phyloP scores from a whole-genome alignment of 139 green algal genomes.

The Asterochloris erici region DNA sequence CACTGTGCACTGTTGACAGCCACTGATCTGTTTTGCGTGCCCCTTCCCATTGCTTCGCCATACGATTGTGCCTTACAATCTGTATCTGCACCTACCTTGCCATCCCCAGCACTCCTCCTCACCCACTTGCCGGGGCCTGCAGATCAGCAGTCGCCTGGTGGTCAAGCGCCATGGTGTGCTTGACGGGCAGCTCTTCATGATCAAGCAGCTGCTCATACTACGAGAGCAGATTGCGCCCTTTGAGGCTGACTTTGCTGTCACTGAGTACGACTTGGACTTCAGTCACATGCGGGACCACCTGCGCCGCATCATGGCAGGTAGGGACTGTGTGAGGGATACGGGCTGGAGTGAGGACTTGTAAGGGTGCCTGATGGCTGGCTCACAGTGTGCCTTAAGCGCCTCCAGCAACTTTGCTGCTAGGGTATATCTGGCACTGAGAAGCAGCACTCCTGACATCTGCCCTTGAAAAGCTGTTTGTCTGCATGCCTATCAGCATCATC shows the following conservation, averaged over 20 bases:
- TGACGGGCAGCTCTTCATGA: slow-evolving; percentile 90
- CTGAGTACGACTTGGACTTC: slow-evolving; percentile 91
- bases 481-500: too few relatives aligned
- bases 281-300: slow-evolving; percentile 87
- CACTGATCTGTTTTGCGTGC: neutral
- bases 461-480: too few relatives aligned
- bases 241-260: slow-evolving; percentile 79
- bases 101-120: too few relatives aligned
- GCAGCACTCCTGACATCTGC: too few relatives aligned
- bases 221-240: slow-evolving; percentile 90
- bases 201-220: slow-evolving; percentile 93
- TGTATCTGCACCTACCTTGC: neutral
- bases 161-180: slow-evolving; percentile 38
- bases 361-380: too few relatives aligned
- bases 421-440: too few relatives aligned
- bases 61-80: neutral
- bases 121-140: neutral
- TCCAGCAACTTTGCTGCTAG: too few relatives aligned
- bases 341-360: too few relatives aligned
- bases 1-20: neutral
- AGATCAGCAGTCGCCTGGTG: slow-evolving; percentile 31
- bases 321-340: neutral
- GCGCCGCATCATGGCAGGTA: slow-evolving; percentile 61
- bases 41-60: neutral
- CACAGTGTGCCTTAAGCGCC: too few relatives aligned